A percentile compares a stretch with the other conserved stretches of the same genome.
Evolutionary conservation across 257 asterid genomes (phyloP).

Genomic region (Solanum pinnatisectum): DNA sequence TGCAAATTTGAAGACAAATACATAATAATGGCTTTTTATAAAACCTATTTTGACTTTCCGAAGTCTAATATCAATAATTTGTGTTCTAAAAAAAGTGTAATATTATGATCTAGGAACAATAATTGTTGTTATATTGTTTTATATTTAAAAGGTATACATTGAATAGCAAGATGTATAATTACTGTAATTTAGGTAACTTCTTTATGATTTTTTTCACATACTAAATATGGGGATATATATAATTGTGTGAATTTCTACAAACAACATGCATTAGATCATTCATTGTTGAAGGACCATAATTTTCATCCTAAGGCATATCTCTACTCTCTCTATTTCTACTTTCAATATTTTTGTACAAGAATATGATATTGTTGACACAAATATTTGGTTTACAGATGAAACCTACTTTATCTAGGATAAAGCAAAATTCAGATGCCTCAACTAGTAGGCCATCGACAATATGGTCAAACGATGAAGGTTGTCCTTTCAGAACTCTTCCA

Average conservation of each 20-base stretch:
- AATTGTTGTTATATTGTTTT: neutral
- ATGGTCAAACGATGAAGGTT: neutral
- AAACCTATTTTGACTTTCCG: neutral
- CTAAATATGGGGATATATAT: neutral
- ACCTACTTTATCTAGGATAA: neutral
- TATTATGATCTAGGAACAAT: neutral
- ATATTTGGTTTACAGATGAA: neutral
- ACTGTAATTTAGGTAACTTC: too few relatives aligned
- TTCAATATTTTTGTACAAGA: neutral
- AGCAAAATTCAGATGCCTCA: neutral
- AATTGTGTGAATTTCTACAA: neutral
- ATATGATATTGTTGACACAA: neutral
- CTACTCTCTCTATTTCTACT: neutral
- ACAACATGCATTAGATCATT: neutral
- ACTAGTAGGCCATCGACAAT: neutral
- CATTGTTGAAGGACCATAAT: neutral
- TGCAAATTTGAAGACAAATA: too few relatives aligned
- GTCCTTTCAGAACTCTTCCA: neutral
- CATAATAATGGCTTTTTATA: too few relatives aligned
- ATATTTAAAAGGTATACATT: neutral
- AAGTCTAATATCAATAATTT: neutral
- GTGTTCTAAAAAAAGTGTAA: neutral
- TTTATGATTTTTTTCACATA: neutral
- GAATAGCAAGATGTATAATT: neutral
- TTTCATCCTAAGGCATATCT: neutral